A percentile compares a stretch with the other conserved stretches of the same genome.
phyloP scores from a whole-genome alignment of 139 green algal species.

The Micromonas pusilla region DNA sequence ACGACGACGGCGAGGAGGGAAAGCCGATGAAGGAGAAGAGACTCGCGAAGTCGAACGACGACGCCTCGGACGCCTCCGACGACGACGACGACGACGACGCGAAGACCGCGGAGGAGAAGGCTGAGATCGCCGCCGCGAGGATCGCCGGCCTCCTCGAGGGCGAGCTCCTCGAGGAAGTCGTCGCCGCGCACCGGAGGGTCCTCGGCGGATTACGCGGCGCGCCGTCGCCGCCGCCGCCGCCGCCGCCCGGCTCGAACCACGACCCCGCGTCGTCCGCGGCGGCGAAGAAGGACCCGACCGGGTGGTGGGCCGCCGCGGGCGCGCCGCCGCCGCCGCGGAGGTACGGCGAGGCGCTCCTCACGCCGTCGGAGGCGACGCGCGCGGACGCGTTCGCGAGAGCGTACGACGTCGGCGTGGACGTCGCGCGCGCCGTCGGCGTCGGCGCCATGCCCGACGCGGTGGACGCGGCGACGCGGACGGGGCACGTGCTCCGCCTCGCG shows the following conservation, averaged over 20 bases:
- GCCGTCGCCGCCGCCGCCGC: too few species aligned
- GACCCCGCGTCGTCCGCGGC: background rate
- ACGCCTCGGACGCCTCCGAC: conserved; percentile 15
- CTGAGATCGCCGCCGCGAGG: background rate
- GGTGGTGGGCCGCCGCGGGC: background rate
- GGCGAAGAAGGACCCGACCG: background rate
- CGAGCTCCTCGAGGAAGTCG: conserved; percentile 52
- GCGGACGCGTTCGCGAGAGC: conserved; percentile 41
- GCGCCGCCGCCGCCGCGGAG: too few species aligned
- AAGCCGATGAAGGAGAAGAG: background rate
- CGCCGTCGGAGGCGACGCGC: conserved; percentile 1
- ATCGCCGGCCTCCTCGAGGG: conserved; percentile 39
- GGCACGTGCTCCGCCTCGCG: conserved; percentile 51
- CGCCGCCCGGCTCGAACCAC: background rate
- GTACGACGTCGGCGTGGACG: conserved; percentile 47
- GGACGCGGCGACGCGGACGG: conserved; percentile 41
- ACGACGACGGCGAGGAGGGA: conserved; percentile 13
- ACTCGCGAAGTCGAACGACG: background rate
- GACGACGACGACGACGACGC: conserved; percentile 10
- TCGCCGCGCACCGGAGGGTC: conserved; percentile 47
- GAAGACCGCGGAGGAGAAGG: background rate
- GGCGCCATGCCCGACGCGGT: conserved; percentile 22
- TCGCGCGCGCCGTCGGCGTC: background rate
- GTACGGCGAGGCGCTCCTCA: background rate
- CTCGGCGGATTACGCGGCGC: conserved; percentile 25